Base-by-base conservation (phyloP, 2,329 filamentous ascomycete species). In the Helicocarpus griseus region DNA sequence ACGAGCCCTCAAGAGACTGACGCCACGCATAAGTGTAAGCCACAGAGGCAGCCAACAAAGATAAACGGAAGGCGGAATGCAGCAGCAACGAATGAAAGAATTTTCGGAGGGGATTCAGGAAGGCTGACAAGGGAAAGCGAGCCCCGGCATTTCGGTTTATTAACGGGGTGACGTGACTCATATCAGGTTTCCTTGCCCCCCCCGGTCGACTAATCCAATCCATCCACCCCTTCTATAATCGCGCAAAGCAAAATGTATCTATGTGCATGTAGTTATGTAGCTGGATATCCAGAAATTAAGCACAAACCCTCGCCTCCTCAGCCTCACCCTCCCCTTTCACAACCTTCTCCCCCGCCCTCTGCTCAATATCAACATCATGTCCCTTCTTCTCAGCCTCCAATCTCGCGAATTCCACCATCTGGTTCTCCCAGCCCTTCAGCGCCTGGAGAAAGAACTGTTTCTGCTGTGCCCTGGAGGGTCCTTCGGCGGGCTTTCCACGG, bases 381-480 rank as follows among this genome's bases (percentile, higher is more conserved):
- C 28, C 22, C 9, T 53, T 50, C 29, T 54, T 53, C 38, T 49
- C 21, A 14, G 38, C 55, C 19, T 47, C 31, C 35, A 54, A 26
- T 14, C 49, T 36, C 19, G 45, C 48, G 13, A 29, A 26, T 19
- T 47, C 49, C 21, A 52, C 24, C 38, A 56, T 4, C 48, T 58
- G 69, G 38, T 69, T 66, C 56, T 72, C 66, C 72, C 72, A 74
- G 7, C 66, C 67, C 45, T 69, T 64, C 29, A 68, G 65, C 26
- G 68, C 69, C 39, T 62, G 54, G 52, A 65, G 61, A 59, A 71
- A 73, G 36, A 72, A 60, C 6, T 56, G 52, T 53, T 61, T 66
- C 58, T 74, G 70, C 55, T 66, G 54, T 31, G 68, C 63, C 13
- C 69, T 66, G 17, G 61, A 61, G 1, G 61, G 58, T 50, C 58